Percentiles rank a stretch among this genome's conserved stretches.
Conservation (phyloP, 2,329 filamentous ascomycete genomes). For the Tothia fuscella region DNA sequence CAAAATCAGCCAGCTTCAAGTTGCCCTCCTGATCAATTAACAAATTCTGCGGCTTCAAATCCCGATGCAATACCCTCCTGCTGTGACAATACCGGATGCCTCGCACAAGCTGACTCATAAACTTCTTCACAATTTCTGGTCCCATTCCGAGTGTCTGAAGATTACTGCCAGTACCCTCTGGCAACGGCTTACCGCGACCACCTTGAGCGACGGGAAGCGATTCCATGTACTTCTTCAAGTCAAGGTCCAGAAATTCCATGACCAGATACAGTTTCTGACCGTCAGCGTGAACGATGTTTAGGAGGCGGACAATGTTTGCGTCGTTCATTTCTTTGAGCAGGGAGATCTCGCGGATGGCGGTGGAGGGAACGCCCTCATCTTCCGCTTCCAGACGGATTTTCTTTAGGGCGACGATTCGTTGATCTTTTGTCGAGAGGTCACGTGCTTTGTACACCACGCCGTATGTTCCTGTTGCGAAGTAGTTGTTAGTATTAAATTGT, state of each 20-base stretch:
- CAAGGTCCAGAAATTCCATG: conserved; percentile 81
- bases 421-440: conserved; percentile 65
- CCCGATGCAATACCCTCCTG: conserved; percentile 75
- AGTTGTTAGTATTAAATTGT: no score
- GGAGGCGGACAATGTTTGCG: conserved; percentile 73
- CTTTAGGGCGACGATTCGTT: conserved; percentile 80
- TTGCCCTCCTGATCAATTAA: conserved; percentile 79
- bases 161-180: conserved; percentile 57
- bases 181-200: conserved; percentile 72
- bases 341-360: conserved; percentile 87
- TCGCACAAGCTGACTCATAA: conserved; percentile 79
- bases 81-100: conserved; percentile 82
- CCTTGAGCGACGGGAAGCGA: conserved; percentile 73
- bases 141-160: conserved; percentile 60
- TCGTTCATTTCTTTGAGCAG: conserved; percentile 91
- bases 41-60: conserved; percentile 83
- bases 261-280: conserved; percentile 92
- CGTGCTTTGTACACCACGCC: conserved; percentile 92
- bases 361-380: conserved; percentile 86
- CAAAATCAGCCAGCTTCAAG: conserved; percentile 83
- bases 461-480: conserved; percentile 77
- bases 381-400: conserved; percentile 93
- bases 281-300: conserved; percentile 91
- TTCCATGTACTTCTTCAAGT: conserved; percentile 96
- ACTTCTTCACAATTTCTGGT: conserved; percentile 76